These are phyloP conservation scores for Ascosphaera apis DNA, from an alignment of 2,329 filamentous ascomycete genomes.

Conservation along the genomic window DNA sequence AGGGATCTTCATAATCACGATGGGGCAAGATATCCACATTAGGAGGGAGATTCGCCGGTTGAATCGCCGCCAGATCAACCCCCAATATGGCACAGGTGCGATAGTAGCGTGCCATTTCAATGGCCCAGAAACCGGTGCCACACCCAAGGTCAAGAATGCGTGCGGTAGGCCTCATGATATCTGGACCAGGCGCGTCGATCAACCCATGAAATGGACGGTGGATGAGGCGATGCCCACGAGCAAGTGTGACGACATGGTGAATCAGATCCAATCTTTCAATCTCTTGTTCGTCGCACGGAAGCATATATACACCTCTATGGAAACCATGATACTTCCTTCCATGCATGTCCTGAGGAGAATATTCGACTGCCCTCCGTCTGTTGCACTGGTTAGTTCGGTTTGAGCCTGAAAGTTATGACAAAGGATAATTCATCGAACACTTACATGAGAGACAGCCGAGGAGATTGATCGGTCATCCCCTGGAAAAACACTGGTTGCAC, in stretches of 20 bases:
- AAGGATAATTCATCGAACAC: too few species aligned
- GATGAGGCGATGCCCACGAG: slow-evolving; percentile 27
- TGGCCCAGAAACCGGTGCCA: slow-evolving; percentile 79
- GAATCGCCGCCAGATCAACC: slow-evolving; percentile 38
- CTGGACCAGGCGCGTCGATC: slow-evolving; percentile 1
- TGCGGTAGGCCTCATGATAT: slow-evolving; percentile 4
- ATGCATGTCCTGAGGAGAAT: slow-evolving; percentile 35
- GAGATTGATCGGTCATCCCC: neutral
- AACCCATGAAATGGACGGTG: slow-evolving; percentile 13
- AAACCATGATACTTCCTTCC: slow-evolving; percentile 47
- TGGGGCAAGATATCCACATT: slow-evolving; percentile 44
- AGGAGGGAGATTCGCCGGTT: slow-evolving; percentile 43
- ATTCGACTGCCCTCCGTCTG: slow-evolving; percentile 5
- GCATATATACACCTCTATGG: slow-evolving; percentile 45
- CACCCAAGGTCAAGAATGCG: slow-evolving; percentile 48
- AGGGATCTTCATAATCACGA: slow-evolving; percentile 56
- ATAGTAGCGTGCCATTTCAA: slow-evolving; percentile 56
- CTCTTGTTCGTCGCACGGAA: slow-evolving; percentile 57
- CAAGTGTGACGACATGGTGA: slow-evolving; percentile 51
- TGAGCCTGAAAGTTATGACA: too few species aligned
- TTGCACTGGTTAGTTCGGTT: too few species aligned
- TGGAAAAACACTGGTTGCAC: neutral
- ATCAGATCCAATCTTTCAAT: slow-evolving; percentile 61
- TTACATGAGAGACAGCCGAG: neutral
- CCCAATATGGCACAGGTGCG: slow-evolving; percentile 35